These are phyloP conservation scores for Botrytis fragariae DNA, from an alignment of 2,329 filamentous ascomycete genomes.

Conservation along the genomic window DNA sequence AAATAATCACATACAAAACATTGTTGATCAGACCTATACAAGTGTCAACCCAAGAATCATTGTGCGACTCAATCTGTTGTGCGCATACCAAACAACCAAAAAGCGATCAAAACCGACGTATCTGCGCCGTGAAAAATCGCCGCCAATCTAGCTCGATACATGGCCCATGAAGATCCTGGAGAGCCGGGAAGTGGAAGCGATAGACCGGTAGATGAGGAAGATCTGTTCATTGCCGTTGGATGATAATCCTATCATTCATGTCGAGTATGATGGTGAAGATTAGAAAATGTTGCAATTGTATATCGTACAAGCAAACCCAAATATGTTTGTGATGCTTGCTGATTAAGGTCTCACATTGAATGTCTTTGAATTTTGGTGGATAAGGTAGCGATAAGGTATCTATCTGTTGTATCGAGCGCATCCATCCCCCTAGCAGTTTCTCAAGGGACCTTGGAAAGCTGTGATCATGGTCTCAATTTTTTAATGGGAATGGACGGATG, in stretches of 20 bases:
- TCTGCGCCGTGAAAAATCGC: constrained; percentile 66
- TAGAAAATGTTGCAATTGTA: background rate
- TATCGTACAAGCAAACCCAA: background rate
- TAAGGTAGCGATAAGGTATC: background rate
- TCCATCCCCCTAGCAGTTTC: background rate
- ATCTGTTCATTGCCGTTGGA: constrained; percentile 26
- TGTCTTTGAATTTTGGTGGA: background rate
- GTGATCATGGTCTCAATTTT: background rate
- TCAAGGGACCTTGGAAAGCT: background rate
- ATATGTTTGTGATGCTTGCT: background rate
- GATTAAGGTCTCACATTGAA: background rate
- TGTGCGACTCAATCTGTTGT: background rate
- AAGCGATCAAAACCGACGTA: constrained; percentile 70
- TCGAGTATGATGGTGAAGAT: background rate
- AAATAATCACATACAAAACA: constrained; percentile 94
- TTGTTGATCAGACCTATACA: constrained; percentile 85
- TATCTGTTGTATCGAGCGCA: background rate
- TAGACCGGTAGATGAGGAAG: constrained; percentile 38
- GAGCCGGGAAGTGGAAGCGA: constrained; percentile 56
- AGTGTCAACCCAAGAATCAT: background rate
- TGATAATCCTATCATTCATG: background rate
- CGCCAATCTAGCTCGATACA: constrained; percentile 64
- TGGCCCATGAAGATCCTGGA: constrained; percentile 67
- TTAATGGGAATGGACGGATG: background rate
- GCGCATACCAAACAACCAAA: constrained; percentile 84